These are phyloP conservation scores for Mucor indicus DNA, from an alignment of 371 early-diverging fungal species.

Conservation along the genomic window DNA sequence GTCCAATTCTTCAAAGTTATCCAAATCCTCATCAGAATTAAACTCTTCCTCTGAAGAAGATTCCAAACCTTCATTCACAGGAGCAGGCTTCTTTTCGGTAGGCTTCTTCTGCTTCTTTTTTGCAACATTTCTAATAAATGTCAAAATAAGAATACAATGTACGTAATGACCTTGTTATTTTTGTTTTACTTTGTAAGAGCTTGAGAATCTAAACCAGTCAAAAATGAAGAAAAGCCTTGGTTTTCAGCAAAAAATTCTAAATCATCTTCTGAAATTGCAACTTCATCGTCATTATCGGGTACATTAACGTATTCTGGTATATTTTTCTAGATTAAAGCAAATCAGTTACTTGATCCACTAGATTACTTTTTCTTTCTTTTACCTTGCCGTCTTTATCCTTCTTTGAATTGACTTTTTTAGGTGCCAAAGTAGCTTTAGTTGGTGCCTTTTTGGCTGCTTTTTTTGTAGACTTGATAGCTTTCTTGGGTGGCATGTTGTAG, in stretches of 20 bases:
- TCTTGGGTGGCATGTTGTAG: too few species aligned
- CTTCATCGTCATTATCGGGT: constrained; percentile 38
- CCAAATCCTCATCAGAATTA: constrained; percentile 29
- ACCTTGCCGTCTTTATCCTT: background rate
- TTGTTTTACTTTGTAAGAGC: constrained; percentile 34
- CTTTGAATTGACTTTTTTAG: background rate
- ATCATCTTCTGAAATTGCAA: constrained; percentile 64
- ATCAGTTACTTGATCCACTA: too few species aligned
- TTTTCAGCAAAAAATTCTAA: constrained; percentile 53
- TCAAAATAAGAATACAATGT: too few species aligned
- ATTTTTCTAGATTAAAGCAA: background rate
- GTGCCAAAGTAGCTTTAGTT: background rate
- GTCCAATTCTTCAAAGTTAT: constrained; percentile 30
- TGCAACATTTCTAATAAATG: constrained; percentile 11
- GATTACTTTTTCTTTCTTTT: too few species aligned
- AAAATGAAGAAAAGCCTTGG: constrained; percentile 36
- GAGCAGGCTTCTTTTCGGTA: constrained; percentile 1
- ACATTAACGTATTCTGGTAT: constrained; percentile 25
- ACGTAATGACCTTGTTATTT: too few species aligned
- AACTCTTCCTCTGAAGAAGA: constrained; percentile 46
- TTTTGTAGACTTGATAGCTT: too few species aligned
- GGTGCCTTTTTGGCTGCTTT: background rate
- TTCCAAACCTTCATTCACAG: constrained; percentile 10
- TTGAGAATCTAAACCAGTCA: constrained; percentile 43
- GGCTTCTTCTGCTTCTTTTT: constrained; percentile 17